These are phyloP conservation scores for Nakazawaea holstii DNA, from an alignment of 805 yeast genomes.

Conservation along the genomic window DNA sequence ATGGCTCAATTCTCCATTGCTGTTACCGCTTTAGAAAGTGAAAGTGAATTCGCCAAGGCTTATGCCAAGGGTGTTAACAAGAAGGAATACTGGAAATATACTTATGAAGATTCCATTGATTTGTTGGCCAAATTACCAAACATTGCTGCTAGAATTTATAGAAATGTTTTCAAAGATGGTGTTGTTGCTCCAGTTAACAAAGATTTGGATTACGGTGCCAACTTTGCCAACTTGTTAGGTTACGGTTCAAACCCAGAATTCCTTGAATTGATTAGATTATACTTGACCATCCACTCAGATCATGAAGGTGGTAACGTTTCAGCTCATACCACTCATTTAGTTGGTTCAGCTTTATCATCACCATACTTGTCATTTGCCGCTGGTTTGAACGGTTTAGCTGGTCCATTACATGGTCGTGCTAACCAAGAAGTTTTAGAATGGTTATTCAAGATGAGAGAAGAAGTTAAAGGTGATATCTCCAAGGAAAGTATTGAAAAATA, in stretches of 20 bases:
- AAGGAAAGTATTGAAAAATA: conserved; percentile 66
- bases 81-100: conserved; percentile 79
- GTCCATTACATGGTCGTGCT: conserved; percentile 86
- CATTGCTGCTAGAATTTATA: conserved; percentile 79
- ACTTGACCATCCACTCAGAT: conserved; percentile 78
- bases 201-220: conserved; percentile 63
- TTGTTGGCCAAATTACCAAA: conserved; percentile 76
- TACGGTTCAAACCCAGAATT: conserved; percentile 61
- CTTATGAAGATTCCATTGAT: conserved; percentile 77
- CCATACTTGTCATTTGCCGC: conserved; percentile 78
- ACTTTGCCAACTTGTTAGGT: conserved; percentile 52
- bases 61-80: conserved; percentile 79
- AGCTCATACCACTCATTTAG: conserved; percentile 82
- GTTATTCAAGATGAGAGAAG: conserved; percentile 62
- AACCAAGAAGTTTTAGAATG: conserved; percentile 84
- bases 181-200: conserved; percentile 47
- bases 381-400: conserved; percentile 81
- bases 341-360: conserved; percentile 76
- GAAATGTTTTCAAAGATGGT: conserved; percentile 81
- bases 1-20: conserved; percentile 90
- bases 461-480: conserved; percentile 66
- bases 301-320: conserved; percentile 91
- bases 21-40: conserved; percentile 73
- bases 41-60: conserved; percentile 80
- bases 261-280: conserved; percentile 74